Base-by-base conservation (phyloP, 2,329 filamentous ascomycete genomes). In the Ceratocystis diversiconidia region DNA sequence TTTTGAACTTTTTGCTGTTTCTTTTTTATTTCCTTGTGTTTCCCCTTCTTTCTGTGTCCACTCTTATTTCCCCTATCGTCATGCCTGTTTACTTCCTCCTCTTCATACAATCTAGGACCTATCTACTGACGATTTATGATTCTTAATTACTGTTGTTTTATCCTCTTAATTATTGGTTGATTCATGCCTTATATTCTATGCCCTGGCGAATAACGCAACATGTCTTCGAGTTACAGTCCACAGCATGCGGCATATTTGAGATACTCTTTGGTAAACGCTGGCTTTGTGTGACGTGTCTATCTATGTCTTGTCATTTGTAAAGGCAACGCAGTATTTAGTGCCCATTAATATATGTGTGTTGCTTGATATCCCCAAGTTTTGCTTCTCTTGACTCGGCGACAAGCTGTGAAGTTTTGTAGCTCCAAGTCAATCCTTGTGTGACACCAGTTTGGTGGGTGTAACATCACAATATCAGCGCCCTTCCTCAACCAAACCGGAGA, bases 1-100 rank as follows among this genome's bases (percentile, higher is more conserved):
- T 60, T 61, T 66, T 52, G 61, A 65, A 48, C 28, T 46, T 7
- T 60, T 66, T 66, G 22, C 41, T 62, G 32, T 44, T 64, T 66
- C 55, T 32, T 46, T 30, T 25, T 25, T 46, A 15, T 30, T 22
- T 30, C 15, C 30, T 28, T 36, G 25, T 30, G 10, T 17, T 15
- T 30, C 8, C 15, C 30, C 17, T 30, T 25, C 50, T 41, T 41
- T 48, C 5, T 19, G 46, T 48, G 46, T 19, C 19, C 46, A n/a
- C 50, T 55, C 50, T 15, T 36, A 10, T 10, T 15, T 19, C 22
- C n/a, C 8, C 55, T 59, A 30, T 59, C 55, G 52, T 30, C 52
- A 17, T 32, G 55, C 32, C 15, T 52, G 46, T n/a, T 28, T 52
- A 22, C 17, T 52, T 28, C 25, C 17, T 32, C 8, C 22, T 17